Evolutionary conservation across 1,139 yeast genomes (phyloP), one percentile per base, ranked within the genome.

Genomic region (Meyerozyma elateridarum): DNA sequence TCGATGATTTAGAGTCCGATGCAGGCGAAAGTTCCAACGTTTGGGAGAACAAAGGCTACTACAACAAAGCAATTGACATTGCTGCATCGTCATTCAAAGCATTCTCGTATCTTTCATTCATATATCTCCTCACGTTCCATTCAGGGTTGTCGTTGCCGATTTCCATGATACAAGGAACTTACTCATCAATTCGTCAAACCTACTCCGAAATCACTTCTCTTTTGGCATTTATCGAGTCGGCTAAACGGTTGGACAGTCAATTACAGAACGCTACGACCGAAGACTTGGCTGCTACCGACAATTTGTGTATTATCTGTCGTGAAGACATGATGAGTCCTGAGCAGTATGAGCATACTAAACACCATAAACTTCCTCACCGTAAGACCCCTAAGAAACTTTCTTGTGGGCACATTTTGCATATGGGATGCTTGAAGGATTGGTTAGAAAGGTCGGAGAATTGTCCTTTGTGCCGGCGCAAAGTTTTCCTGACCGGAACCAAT

Each of bases 361-460:
- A 46, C 9, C 54, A 51, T 36, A 48, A 51, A 8, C 42, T 64
- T 15, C 38, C 62, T 4, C 31, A 52, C 6, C 70, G 89, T 38
- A 62, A 68, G 35, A 68, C 61, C 29, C 95, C 97, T 2, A 87
- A 87, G 54, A 82, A 73, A 48, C 65, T 91, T 34, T 68, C 66
- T 2, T 91, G 99, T 62, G 83, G 85, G 13, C 99, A 91, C 56
- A 81, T 87, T 35, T 68, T 91, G 38, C 99, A 91, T 54, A 65
- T 83, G 61, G 91, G 95, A 3, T 91, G 98, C 55, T 69, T 91
- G 41, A 84, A 85, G 50, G 84, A 85, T 45, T 91, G 99, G 99
- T 65, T 91, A 44, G 95, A 85, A 49, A 70, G 95, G 42, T 85
- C 96, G 0, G 93, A 83, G 46, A 75, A 78, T 18, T 91, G 99